phyloP scores from a whole-genome alignment of 2,329 filamentous ascomycete genomes.

The Rhynchosporium agropyri region DNA sequence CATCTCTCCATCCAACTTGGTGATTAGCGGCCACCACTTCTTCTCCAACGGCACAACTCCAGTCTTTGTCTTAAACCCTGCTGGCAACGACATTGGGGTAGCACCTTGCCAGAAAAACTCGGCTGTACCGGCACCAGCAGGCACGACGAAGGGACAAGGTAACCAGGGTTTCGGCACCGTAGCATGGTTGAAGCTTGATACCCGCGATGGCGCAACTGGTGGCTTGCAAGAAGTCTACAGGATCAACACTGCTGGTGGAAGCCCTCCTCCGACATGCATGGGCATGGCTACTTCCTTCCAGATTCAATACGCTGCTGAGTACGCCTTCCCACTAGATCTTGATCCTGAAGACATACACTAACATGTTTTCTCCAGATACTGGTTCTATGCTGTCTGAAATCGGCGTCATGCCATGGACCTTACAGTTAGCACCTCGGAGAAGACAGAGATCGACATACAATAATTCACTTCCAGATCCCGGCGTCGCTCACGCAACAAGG shows the following conservation, averaged over 20 bases:
- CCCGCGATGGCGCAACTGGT: constrained; percentile 57
- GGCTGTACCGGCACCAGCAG: constrained; percentile 62
- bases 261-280: constrained; percentile 71
- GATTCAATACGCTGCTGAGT: constrained; percentile 82
- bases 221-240: constrained; percentile 78
- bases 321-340: constrained; percentile 53
- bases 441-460: constrained; percentile 9
- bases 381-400: constrained; percentile 36
- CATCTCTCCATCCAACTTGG: constrained; percentile 60
- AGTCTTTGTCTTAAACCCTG: constrained; percentile 76
- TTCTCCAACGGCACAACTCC: constrained; percentile 73
- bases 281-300: constrained; percentile 65
- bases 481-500: constrained; percentile 7
- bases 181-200: constrained; percentile 75
- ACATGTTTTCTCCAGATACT: constrained; percentile 35
- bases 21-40: constrained; percentile 77
- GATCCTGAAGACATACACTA: constrained; percentile 15
- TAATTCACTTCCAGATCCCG: constrained; percentile 16
- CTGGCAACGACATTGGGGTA: constrained; percentile 57
- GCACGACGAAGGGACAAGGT: constrained; percentile 59
- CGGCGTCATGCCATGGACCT: not conserved
- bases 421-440: not conserved
- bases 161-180: constrained; percentile 68
- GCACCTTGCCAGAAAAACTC: constrained; percentile 64
- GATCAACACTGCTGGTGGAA: constrained; percentile 80